Evolutionary conservation across 306 rosid species (phyloP), one percentile per base, ranked within the genome.

Genomic region (Prunus salicina): DNA sequence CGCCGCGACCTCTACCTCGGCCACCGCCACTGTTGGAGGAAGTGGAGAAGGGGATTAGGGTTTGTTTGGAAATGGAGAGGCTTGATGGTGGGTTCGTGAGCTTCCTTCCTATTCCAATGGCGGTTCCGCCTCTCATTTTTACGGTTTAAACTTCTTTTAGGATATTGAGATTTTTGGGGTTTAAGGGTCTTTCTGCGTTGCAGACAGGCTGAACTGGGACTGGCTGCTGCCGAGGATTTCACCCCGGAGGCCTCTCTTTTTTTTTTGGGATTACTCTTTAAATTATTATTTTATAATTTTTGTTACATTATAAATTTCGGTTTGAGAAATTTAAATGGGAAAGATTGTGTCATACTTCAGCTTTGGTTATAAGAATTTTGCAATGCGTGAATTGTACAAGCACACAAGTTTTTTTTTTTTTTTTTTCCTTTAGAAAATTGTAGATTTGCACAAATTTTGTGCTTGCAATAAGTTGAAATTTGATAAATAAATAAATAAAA

Each of bases 21-120:
- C 83, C 58, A 19, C 86, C 88, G 43, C 86, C 76, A 5, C 87
- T 78, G 18, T 82, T 82, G 8, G 88, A 85, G 45, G 85, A 88
- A 19, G 93, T 87, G 27, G 94, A 93, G 41, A 89, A 93, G 0
- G 94, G 86, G 70, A 76, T 71, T 72, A 91, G 74, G n/a, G 84
- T 32, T 72, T 63, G 84, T 52, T 82, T 86, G 41, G 84, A 91
- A 87, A 85, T 80, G 79, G 84, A 81, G 56, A 83, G 43, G 73
- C 30, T 69, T 3, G 75, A 41, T 46, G 88, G 50, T 46, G 88
- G 50, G 49, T 43, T 84, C 5, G 86, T 78, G 58, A 89, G 75
- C 76, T 77, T 86, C 82, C 83, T 46, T 46, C 96, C 96, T 69
- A 90, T 64, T 69, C 93, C 93, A 71, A 88, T 76, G 72, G 82